A percentile compares a stretch with the other conserved stretches of the same genome.
Evolutionary conservation across 257 asterid species (phyloP).

Genomic region (Craterostigma plantagineum): DNA sequence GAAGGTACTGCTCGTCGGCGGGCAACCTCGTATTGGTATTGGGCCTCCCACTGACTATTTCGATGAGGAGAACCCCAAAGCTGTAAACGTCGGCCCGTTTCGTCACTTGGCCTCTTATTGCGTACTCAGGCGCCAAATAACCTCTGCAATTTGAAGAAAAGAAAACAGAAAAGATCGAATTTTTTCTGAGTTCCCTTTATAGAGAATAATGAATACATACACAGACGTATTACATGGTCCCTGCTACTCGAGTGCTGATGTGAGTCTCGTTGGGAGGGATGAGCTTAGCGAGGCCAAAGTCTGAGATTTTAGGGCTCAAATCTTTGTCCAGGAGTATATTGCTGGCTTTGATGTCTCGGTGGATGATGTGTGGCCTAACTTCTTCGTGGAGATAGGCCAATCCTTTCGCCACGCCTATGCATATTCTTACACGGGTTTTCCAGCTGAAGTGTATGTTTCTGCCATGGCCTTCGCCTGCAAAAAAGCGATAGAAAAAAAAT

Average conservation of each 20-base stretch:
- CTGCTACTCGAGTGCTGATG: constrained; percentile 89
- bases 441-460: constrained; percentile 34
- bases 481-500: too few relatives aligned
- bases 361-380: constrained; percentile 69
- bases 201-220: too few relatives aligned
- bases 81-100: constrained; percentile 76
- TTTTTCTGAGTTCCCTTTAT: too few relatives aligned
- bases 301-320: constrained; percentile 75
- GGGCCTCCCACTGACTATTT: constrained; percentile 88
- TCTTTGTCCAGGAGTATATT: constrained; percentile 76
- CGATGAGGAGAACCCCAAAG: constrained; percentile 78
- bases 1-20: constrained; percentile 58
- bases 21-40: constrained; percentile 77
- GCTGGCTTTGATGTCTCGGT: constrained; percentile 95
- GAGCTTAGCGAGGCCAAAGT: constrained; percentile 91
- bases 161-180: too few relatives aligned
- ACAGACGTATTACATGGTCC: constrained; percentile 92
- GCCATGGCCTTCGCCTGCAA: constrained; percentile 30
- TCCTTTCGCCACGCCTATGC: constrained; percentile 70
- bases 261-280: constrained; percentile 73
- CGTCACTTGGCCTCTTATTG: constrained; percentile 72
- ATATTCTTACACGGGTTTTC: constrained; percentile 43
- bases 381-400: constrained; percentile 90
- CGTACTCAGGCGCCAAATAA: constrained; percentile 95
- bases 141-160: constrained; percentile 29